These are phyloP conservation scores for Metarhizium rileyi DNA, from an alignment of 2,329 filamentous ascomycete genomes.

Conservation along the genomic window DNA sequence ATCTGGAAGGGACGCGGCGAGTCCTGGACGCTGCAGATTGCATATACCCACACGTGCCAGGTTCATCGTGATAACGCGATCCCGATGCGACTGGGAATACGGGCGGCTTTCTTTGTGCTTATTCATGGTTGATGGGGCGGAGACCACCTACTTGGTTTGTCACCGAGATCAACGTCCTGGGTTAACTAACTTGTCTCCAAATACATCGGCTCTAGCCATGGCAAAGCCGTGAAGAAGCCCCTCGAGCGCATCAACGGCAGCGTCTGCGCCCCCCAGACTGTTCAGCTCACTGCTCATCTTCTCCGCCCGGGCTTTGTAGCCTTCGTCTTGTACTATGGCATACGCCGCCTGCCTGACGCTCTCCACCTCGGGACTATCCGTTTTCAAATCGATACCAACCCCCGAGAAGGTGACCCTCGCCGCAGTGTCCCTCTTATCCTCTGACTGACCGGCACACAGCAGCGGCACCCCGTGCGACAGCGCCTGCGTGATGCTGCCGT, in stretches of 20 bases:
- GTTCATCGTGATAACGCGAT: too few relatives aligned
- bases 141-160: too few relatives aligned
- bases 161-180: too few relatives aligned
- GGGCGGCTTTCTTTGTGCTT: too few relatives aligned
- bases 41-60: too few relatives aligned
- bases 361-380: slow-evolving; percentile 20
- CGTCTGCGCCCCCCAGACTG: slow-evolving; percentile 17
- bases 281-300: slow-evolving; percentile 19
- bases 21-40: too few relatives aligned
- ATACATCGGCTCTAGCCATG: not conserved
- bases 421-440: slow-evolving; percentile 28
- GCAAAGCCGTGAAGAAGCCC: slow-evolving; percentile 10
- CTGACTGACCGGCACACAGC: slow-evolving; percentile 26
- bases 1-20: too few relatives aligned
- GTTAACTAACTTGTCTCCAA: too few relatives aligned
- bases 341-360: slow-evolving; percentile 17
- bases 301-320: slow-evolving; percentile 14
- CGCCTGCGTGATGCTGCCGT: slow-evolving; percentile 27
- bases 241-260: slow-evolving; percentile 19
- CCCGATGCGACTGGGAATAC: too few relatives aligned
- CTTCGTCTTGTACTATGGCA: slow-evolving; percentile 15
- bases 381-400: slow-evolving; percentile 26
- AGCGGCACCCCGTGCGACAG: slow-evolving; percentile 24
- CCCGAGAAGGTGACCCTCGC: slow-evolving; percentile 22
- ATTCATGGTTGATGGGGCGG: too few relatives aligned